These are phyloP conservation scores for Ploettnerulaceae sp. DNA, from an alignment of 2,329 filamentous ascomycete genomes.

Conservation along the genomic window DNA sequence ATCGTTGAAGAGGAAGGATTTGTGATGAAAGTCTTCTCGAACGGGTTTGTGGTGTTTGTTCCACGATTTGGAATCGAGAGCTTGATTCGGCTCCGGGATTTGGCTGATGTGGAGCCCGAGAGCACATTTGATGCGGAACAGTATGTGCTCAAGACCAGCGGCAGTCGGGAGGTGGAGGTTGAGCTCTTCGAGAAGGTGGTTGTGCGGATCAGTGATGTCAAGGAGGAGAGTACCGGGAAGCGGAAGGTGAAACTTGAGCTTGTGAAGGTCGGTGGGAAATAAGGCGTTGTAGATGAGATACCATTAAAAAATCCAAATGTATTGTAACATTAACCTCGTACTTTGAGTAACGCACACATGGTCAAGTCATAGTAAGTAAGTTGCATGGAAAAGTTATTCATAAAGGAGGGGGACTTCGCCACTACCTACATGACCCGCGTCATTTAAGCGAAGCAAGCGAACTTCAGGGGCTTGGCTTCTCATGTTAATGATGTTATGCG, in stretches of 20 bases:
- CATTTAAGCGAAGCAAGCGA: too few relatives aligned
- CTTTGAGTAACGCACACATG: too few relatives aligned
- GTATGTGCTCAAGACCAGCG: constrained; percentile 64
- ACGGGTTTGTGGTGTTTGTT: constrained; percentile 95
- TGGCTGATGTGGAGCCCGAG: constrained; percentile 72
- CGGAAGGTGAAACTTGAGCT: constrained; percentile 77
- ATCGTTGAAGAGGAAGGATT: constrained; percentile 83
- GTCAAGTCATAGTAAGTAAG: too few relatives aligned
- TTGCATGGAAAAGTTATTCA: too few relatives aligned
- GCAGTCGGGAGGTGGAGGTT: constrained; percentile 53
- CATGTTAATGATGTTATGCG: too few relatives aligned
- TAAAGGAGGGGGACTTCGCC: too few relatives aligned
- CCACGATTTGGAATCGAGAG: constrained; percentile 94
- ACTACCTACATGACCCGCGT: too few relatives aligned
- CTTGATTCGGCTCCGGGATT: constrained; percentile 78
- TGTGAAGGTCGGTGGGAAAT: constrained; percentile 36
- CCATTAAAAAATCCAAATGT: constrained; percentile 4
- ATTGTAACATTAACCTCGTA: background rate
- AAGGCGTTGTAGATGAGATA: constrained; percentile 2
- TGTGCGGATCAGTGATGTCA: constrained; percentile 85
- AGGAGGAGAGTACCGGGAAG: constrained; percentile 95
- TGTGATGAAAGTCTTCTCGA: constrained; percentile 95
- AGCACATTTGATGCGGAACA: constrained; percentile 81
- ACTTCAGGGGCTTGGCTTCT: too few relatives aligned
- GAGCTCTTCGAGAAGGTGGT: constrained; percentile 90